These are phyloP conservation scores for Dichotomopilus funicola DNA, from an alignment of 2,329 filamentous ascomycete species.

Conservation along the genomic window DNA sequence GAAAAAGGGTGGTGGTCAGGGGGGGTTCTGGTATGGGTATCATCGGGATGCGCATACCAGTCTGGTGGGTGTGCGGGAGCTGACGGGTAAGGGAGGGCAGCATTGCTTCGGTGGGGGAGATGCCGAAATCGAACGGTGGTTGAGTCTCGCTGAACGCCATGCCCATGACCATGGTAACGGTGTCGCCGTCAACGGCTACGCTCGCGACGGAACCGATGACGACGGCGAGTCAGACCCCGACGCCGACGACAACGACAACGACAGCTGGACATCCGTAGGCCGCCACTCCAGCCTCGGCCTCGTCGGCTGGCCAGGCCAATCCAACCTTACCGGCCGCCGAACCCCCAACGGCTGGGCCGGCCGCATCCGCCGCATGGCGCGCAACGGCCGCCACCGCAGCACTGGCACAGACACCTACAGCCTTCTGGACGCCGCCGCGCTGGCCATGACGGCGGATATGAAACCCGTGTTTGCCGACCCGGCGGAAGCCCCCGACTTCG, in stretches of 20 bases:
- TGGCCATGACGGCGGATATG: conserved; percentile 56
- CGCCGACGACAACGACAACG: too few species aligned
- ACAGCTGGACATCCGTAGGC: too few species aligned
- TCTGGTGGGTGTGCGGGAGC: conserved; percentile 62
- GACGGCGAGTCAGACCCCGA: too few species aligned
- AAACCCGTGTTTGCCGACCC: conserved; percentile 44
- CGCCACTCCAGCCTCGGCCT: conserved; percentile 33
- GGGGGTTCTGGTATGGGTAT: conserved; percentile 52
- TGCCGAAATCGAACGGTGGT: conserved; percentile 40
- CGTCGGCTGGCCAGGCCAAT: conserved; percentile 63
- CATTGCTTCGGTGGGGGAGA: conserved; percentile 56
- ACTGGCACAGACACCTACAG: conserved; percentile 39
- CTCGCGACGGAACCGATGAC: too few species aligned
- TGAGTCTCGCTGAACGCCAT: conserved; percentile 17
- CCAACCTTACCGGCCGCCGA: conserved; percentile 61
- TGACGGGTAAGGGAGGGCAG: conserved; percentile 50
- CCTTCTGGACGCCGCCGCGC: conserved; percentile 56
- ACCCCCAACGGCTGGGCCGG: conserved; percentile 47
- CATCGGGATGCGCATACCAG: conserved; percentile 58
- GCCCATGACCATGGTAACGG: too few species aligned
- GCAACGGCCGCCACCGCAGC: background rate
- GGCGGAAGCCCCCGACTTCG: conserved; percentile 52
- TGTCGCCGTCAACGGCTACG: too few species aligned
- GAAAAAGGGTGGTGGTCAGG: conserved; percentile 25
- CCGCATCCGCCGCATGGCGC: too few species aligned